Evolutionary conservation across 2,329 filamentous ascomycete genomes (phyloP).

Genomic region (Raffaelea arxii): DNA sequence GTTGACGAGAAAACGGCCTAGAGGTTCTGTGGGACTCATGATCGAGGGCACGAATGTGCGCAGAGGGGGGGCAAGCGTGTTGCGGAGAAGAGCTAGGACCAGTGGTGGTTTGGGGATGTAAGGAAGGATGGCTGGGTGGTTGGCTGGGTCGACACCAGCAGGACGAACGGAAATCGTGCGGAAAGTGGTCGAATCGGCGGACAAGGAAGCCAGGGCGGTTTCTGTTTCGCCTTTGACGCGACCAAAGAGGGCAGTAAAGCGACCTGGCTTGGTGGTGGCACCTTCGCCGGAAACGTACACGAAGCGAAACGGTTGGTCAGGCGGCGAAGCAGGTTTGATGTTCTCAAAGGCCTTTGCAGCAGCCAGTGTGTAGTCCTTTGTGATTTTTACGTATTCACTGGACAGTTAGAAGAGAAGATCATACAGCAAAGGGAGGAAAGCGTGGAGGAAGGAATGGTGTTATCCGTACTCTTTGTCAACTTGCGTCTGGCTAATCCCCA

Average conservation of each 20-base stretch:
- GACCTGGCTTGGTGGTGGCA: slow-evolving; percentile 46
- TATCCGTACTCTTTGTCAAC: slow-evolving; percentile 46
- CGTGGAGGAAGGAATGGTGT: too few relatives aligned
- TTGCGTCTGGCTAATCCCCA: slow-evolving; percentile 52
- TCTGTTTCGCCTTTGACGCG: slow-evolving; percentile 61
- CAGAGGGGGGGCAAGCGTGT: slow-evolving; percentile 18
- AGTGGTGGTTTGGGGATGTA: slow-evolving; percentile 27
- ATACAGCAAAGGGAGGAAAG: background rate
- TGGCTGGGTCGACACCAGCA: slow-evolving; percentile 41
- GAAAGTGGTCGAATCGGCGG: slow-evolving; percentile 29
- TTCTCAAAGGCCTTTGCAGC: slow-evolving; percentile 1
- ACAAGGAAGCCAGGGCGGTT: slow-evolving; percentile 42
- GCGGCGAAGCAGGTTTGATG: slow-evolving; percentile 36
- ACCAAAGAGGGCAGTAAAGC: slow-evolving; percentile 47
- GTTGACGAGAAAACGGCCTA: slow-evolving; percentile 34
- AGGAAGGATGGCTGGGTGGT: slow-evolving; percentile 30
- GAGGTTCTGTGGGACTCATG: slow-evolving; percentile 31
- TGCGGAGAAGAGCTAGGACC: slow-evolving; percentile 2
- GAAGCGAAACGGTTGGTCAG: slow-evolving; percentile 56
- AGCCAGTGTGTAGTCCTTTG: slow-evolving; percentile 53
- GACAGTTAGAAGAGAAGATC: background rate
- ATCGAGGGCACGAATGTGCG: slow-evolving; percentile 12
- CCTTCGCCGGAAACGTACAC: slow-evolving; percentile 60
- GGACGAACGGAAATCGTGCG: slow-evolving; percentile 49
- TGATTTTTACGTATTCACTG: slow-evolving; percentile 58